These are phyloP conservation scores for Acrasis kona DNA, from an alignment of 78 protist genomes.

Conservation along the genomic window DNA sequence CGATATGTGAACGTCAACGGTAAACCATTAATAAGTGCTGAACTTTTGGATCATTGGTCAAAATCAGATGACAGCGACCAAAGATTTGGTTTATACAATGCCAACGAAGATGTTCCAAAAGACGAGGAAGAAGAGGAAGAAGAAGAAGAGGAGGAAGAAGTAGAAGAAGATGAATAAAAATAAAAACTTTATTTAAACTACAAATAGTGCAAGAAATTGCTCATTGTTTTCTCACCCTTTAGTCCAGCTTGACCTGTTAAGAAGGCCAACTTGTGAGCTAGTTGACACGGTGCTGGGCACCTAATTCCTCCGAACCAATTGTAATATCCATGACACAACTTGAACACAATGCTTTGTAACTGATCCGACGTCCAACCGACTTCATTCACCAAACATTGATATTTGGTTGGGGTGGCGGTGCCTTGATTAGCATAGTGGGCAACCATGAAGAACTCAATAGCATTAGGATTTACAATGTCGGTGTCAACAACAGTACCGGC, in stretches of 20 bases:
- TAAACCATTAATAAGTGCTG: no score
- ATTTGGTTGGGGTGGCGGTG: constrained; percentile 34
- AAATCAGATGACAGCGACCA: no score
- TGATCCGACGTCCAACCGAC: not conserved
- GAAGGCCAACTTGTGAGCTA: constrained; percentile 46
- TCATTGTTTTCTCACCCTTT: no score
- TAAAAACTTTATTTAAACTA: no score
- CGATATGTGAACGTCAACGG: no score
- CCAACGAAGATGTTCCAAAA: no score
- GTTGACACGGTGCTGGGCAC: constrained; percentile 36
- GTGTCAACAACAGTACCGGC: constrained; percentile 24
- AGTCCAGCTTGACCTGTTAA: constrained; percentile 23
- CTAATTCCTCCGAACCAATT: constrained; percentile 16
- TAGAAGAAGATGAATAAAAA: no score
- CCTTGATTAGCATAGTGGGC: constrained; percentile 17
- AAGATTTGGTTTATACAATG: no score
- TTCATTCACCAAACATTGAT: constrained; percentile 8
- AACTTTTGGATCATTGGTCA: no score
- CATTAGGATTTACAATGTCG: not conserved
- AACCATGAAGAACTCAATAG: constrained; percentile 40
- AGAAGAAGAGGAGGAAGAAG: no score
- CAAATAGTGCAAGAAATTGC: no score
- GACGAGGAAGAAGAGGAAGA: no score
- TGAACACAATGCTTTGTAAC: constrained; percentile 10
- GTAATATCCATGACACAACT: constrained; percentile 11